Evolutionary conservation across 108 stramenopile genomes (phyloP), one percentile per base, ranked within the genome.

Genomic region (Ochromonas danica): DNA sequence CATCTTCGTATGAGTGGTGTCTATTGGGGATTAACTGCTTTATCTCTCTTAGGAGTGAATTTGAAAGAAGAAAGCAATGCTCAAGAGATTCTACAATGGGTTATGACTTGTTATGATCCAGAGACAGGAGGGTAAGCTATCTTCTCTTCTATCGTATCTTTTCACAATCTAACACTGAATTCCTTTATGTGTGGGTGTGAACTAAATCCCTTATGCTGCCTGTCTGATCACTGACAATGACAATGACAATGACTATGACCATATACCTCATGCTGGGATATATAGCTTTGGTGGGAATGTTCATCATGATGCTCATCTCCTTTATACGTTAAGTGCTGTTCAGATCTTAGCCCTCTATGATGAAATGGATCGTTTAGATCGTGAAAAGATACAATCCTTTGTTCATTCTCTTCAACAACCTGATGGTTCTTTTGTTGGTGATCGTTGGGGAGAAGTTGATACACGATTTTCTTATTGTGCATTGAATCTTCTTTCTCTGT

Each of bases 381-480:
- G 51, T 1, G 84, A 83, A 40, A 61, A 57, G 45, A 84, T 87
- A 33, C 90, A 91, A 25, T 83, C 87, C 1, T 99, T 93, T 88
- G 87, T 99, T 10, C 71, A 81, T 2, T 79, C 87, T 1, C 85
- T 97, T 60, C 98, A 99, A 89, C 78, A 78, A n/a, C 3, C 78
- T 3, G 60, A 60, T 60, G 60, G 97, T 43, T 92, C 91, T 71
- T 99, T 98, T 84, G 88, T 87, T 1, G 98, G 97, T 17, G 98
- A 99, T 82, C 61, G 83, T 79, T 96, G 92, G 91, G 98, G 97
- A 27, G 98, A 99, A 83, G 89, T 78, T n/a, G 98, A 99, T 85
- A 99, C 97, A 2, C 89, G 98, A 61, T 99, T 98, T 87, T 90
- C 92, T 0, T 99, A 98, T 84, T 98, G 97, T 81, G 97, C 96